These are phyloP conservation scores for Citrullus colocynthis DNA, from an alignment of 306 rosid species.

Conservation along the genomic window DNA sequence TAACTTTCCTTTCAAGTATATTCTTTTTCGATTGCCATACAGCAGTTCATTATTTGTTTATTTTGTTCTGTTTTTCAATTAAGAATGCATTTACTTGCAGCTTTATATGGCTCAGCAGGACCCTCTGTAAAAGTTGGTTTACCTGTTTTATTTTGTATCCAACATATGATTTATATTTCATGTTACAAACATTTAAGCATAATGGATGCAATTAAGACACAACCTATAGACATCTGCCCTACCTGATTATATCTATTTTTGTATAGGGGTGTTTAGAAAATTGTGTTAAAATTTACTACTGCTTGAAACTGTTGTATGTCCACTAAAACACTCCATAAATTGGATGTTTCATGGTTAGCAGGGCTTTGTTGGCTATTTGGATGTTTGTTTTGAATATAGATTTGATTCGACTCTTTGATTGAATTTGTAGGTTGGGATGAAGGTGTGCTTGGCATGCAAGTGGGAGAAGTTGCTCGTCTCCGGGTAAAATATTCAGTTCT, in stretches of 20 bases:
- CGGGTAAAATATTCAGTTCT: conserved; percentile 39
- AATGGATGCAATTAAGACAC: background rate
- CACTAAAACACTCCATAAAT: background rate
- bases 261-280: background rate
- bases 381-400: background rate
- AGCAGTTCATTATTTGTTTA: background rate
- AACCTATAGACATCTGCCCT: no score
- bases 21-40: background rate
- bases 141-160: background rate
- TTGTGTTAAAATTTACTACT: background rate
- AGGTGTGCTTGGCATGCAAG: conserved; percentile 82
- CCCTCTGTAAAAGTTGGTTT: background rate
- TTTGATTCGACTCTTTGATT: background rate
- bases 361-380: background rate
- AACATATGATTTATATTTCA: background rate
- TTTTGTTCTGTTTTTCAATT: background rate
- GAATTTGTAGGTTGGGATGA: conserved; percentile 81
- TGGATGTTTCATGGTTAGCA: background rate
- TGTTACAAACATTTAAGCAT: background rate
- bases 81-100: background rate
- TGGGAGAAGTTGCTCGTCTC: conserved; percentile 94
- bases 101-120: background rate
- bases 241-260: no score
- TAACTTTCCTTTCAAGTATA: background rate
- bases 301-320: background rate